A percentile compares a stretch with the other conserved stretches of the same genome.
Conservation (phyloP, 192 early-diverging fungal genomes). For the Podila epicladia region DNA sequence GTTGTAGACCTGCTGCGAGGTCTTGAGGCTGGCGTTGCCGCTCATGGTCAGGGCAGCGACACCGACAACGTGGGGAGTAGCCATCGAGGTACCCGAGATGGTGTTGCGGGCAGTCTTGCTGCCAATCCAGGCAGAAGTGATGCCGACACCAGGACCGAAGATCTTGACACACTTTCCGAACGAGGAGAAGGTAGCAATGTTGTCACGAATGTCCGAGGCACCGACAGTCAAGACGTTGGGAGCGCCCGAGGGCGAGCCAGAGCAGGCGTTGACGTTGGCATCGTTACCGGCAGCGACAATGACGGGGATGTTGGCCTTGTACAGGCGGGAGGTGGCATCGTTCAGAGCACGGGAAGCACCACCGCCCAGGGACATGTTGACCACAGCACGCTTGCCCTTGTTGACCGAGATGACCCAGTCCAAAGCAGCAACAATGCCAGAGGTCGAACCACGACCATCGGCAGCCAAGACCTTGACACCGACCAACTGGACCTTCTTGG, state of each 20-base stretch:
- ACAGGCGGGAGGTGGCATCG: constrained; percentile 62
- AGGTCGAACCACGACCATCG: constrained; percentile 64
- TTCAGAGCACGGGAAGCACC: constrained; percentile 68
- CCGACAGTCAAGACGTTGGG: constrained; percentile 84
- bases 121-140: constrained; percentile 84
- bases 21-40: constrained; percentile 33
- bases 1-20: constrained; percentile 67
- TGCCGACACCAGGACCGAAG: constrained; percentile 90
- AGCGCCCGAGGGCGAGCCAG: constrained; percentile 60
- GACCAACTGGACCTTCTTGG: constrained; percentile 74
- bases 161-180: constrained; percentile 94
- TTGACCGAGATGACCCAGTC: constrained; percentile 42
- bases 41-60: constrained; percentile 79
- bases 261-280: constrained; percentile 68
- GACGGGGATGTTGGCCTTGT: constrained; percentile 70
- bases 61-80: constrained; percentile 91
- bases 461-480: constrained; percentile 75
- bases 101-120: constrained; percentile 79
- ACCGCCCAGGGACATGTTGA: constrained; percentile 84
- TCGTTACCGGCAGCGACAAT: constrained; percentile 84
- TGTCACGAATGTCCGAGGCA: constrained; percentile 81
- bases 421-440: constrained; percentile 52
- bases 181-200: constrained; percentile 83
- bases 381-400: constrained; percentile 55
- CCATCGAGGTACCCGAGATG: constrained; percentile 97